Evolutionary conservation across 2,329 filamentous ascomycete genomes (phyloP).

Genomic region (Biscogniauxia mediterranea): DNA sequence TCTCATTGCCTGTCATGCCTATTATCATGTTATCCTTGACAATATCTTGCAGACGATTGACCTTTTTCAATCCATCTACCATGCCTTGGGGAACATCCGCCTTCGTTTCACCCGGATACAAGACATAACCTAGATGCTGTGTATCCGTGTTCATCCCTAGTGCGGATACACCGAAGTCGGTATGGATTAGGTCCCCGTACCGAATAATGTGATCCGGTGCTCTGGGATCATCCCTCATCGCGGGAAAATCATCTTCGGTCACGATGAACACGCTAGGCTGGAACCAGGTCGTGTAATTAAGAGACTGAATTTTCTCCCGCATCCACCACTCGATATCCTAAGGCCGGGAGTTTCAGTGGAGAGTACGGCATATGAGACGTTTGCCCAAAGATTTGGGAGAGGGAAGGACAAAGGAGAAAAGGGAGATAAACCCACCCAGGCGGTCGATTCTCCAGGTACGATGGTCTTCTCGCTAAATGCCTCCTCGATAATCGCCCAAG

Average conservation of each 20-base stretch:
- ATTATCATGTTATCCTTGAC: slow-evolving; percentile 43
- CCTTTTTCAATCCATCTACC: slow-evolving; percentile 43
- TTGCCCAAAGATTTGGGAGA: not conserved
- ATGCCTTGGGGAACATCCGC: slow-evolving; percentile 42
- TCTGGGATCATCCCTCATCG: not conserved
- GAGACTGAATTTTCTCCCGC: slow-evolving; percentile 45
- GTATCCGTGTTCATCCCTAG: slow-evolving; percentile 49
- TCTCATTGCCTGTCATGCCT: slow-evolving; percentile 44
- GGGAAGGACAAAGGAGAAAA: not conserved
- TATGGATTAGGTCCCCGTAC: slow-evolving; percentile 47
- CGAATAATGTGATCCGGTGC: slow-evolving; percentile 33
- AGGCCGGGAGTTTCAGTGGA: not conserved
- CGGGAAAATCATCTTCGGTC: slow-evolving; percentile 26
- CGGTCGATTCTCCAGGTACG: slow-evolving; percentile 42
- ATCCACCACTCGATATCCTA: slow-evolving; percentile 52
- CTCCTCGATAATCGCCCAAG: slow-evolving; percentile 48
- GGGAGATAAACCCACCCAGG: slow-evolving; percentile 24
- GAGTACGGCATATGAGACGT: not conserved
- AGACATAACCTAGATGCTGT: slow-evolving; percentile 49
- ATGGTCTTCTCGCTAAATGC: slow-evolving; percentile 45
- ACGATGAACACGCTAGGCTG: slow-evolving; percentile 46
- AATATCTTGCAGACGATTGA: slow-evolving; percentile 48
- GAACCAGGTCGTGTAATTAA: slow-evolving; percentile 54
- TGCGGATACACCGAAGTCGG: slow-evolving; percentile 48
- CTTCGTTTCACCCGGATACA: slow-evolving; percentile 41